Evolutionary conservation across 2,329 filamentous ascomycete genomes (phyloP), one percentile per base, ranked within the genome.

Genomic region (Ilyonectria robusta): DNA sequence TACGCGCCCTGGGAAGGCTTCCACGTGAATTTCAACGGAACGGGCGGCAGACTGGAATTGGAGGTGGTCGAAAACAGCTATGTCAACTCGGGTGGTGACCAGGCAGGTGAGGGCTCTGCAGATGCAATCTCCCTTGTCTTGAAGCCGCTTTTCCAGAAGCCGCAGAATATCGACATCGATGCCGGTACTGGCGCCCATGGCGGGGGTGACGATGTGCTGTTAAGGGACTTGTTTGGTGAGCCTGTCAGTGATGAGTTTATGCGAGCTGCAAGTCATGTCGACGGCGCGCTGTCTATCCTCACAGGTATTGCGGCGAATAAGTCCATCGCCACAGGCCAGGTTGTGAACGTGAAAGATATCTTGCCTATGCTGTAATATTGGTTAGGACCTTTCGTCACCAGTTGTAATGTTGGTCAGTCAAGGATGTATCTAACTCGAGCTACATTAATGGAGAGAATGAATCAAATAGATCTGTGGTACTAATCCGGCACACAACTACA

Each of bases 1-100:
- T 91, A 91, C 64, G 87, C 88, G 4, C 89, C 89, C 0, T 90
- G 88, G 87, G 88, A 90, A 67, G 88, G 88, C 0, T 89, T 89
- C 78, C 82, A 87, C 0, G 86, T 88, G 13, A 85, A 79, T 65
- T 88, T 89, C 75, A 89, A 88, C 71, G 87, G 89, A 4, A 90
- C 85, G 0, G 84, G 84, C 5, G 89, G 89, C 0, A 80, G 89
- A 0, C 75, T 91, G 2, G 89, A 91, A 78, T 81, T 89, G 62
- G 87, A 91, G 72, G 87, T 91, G 0, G 86, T 91, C 0, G 89
- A 91, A 77, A 87, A 87, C 65, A 87, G 86, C 70, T 91, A 91
- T 70, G 86, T 88, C 44, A 90, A 89, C 74, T 86, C 87, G 1
- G 88, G 88, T 0, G 88, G 88, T 0, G 87, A 89, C 33, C 88